phyloP scores from a whole-genome alignment of 2,329 filamentous ascomycete species.

The Penicillium sp. region DNA sequence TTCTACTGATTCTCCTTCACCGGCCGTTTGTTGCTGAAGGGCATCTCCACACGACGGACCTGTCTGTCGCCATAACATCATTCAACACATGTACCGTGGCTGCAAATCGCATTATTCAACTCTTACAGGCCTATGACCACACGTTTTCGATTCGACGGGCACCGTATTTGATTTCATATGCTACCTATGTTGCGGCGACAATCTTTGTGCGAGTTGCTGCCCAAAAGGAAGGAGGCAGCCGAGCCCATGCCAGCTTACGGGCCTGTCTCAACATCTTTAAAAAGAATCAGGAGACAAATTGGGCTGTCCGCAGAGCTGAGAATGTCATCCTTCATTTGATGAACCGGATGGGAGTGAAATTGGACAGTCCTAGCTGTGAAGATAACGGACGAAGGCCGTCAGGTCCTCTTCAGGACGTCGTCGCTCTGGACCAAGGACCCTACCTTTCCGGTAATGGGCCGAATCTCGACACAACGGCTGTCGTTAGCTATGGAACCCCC shows the following conservation, averaged over 20 bases:
- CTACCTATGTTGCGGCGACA: conserved; percentile 58
- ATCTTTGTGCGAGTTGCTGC: conserved; percentile 57
- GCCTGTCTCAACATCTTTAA: conserved; percentile 52
- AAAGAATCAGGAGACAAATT: conserved; percentile 55
- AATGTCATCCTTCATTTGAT: conserved; percentile 51
- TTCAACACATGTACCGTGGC: conserved; percentile 51
- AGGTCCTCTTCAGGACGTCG: neutral
- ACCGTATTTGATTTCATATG: conserved; percentile 57
- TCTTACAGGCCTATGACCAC: conserved; percentile 50
- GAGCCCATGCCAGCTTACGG: conserved; percentile 44
- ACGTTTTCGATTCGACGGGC: conserved; percentile 51
- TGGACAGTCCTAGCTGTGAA: conserved; percentile 3
- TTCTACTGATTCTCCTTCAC: conserved; percentile 56
- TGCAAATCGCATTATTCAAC: conserved; percentile 48
- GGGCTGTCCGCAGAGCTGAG: conserved; percentile 51
- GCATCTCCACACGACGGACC: conserved; percentile 46
- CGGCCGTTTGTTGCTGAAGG: conserved; percentile 51
- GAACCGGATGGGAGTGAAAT: conserved; percentile 45
- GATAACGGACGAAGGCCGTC: conserved; percentile 13
- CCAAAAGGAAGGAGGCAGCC: conserved; percentile 44
- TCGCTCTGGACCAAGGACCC: neutral
- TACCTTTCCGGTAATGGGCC: neutral
- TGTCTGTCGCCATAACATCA: conserved; percentile 47
- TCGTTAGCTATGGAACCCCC: conserved; percentile 5
- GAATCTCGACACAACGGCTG: neutral